Evolutionary conservation across 2,329 filamentous ascomycete species (phyloP), one percentile per base, ranked within the genome.

Genomic region (Penicillium corylophilum): DNA sequence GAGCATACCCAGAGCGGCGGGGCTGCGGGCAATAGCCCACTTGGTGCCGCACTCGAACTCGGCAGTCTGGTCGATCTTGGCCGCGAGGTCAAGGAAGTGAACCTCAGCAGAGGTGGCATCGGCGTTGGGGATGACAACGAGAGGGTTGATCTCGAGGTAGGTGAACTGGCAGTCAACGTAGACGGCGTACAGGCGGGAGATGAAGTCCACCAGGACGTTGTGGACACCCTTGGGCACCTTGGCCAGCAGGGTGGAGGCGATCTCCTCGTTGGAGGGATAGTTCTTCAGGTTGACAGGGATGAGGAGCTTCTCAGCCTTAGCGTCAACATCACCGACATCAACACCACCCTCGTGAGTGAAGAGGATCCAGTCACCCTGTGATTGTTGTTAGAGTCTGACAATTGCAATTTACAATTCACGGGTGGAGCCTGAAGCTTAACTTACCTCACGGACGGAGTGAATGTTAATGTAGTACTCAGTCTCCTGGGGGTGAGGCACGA

Each of bases 391-490:
- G 53, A 29, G 33, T 8, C 5, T 13, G 8, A 12, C 36, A 20
- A 26, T 44, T 13, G 9, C 9, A 18, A 35, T 31, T 4, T 9
- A 10, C 12, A 2, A 4, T 23, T 22, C n/a, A n/a, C n/a, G n/a
- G n/a, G n/a, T n/a, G n/a, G n/a, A n/a, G n/a, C n/a, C n/a, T n/a
- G 13, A 12, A 26, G 20, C 20, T 43, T 10, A 28, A 51, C 91
- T 86, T 86, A 97, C 94, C 87, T 97, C 94, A 82, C 94, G 89
- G 71, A 96, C 92, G 59, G 94, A 97, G 85, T 96, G 94, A 82
- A 99, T 99, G 86, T 96, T 96, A 82, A 99, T 96, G 80, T 99
- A 99, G 82, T 97, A 97, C 79, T 99, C 94, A 61, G 93, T 96
- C 74, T 91, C 88, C 68, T 91, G 84, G 61, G 92, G 88, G 78